Evolutionary conservation across 768 basidiomycete genomes (phyloP), one percentile per base, ranked within the genome.

Genomic region (Amanita inopinata): DNA sequence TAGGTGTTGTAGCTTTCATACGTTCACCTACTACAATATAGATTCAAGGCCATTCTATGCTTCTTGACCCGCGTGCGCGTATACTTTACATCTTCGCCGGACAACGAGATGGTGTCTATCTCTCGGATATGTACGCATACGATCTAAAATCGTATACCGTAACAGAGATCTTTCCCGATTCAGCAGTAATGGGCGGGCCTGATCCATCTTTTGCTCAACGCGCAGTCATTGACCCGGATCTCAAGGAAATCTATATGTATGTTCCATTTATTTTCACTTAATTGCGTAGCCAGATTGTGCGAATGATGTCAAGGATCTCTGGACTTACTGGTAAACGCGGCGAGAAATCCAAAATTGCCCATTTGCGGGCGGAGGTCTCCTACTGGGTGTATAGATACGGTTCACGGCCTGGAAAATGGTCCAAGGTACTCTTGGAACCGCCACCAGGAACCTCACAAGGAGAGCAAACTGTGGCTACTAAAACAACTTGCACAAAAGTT

Each of bases 91-190:
- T 89, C 32, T 82, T 88, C 49, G 83, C 77, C 8, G 86, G 87
- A 1, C 79, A 83, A 56, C 68, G 73, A 12, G 76, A 78, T 19
- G 74, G 81, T 17, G 73, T 65, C 45, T 79, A 77, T 47, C 68
- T 83, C 6, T 73, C 78, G 2, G 86, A 88, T 57, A 84, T 88
- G 83, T 83, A 80, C 40, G 66, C 77, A 1, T 84, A 78, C 59
- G 73, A 86, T 44, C 71, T 82, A 48, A 59, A 62, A 33, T 74
- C 70, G 2, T 72, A 73, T 52, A 71, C 69, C 2, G 68, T 73
- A 19, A 71, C 72, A 1, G 76, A 86, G 52, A 53, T 85, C 3
- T 84, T 73, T 52, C 63, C 73, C 33, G 76, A 83, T 53, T 78
- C 81, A 57, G 69, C 73, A 2, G 45, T 65, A 11, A 61, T 66